phyloP scores from a whole-genome alignment of 2,329 filamentous ascomycete species.

The Arthrobotrys megalospora region DNA sequence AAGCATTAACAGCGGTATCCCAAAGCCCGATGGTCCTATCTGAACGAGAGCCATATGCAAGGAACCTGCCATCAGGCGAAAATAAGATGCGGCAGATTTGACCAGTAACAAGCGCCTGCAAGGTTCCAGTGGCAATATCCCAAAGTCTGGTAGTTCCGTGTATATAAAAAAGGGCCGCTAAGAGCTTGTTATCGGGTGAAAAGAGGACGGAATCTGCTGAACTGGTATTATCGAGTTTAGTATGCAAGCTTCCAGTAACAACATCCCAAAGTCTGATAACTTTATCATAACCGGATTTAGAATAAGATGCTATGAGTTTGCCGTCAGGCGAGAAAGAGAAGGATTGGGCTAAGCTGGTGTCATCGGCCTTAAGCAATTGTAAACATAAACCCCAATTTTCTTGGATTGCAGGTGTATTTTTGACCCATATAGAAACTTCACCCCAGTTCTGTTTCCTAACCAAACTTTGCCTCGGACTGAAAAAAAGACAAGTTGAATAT shows the following conservation, averaged over 20 bases:
- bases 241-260: too few relatives aligned
- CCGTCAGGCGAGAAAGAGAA: neutral
- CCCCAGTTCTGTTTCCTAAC: neutral
- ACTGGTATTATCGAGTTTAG: too few relatives aligned
- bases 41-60: too few relatives aligned
- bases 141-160: conserved; percentile 3
- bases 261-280: too few relatives aligned
- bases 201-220: too few relatives aligned
- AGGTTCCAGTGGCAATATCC: conserved; percentile 1
- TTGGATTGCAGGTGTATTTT: neutral
- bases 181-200: too few relatives aligned
- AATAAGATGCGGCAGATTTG: neutral
- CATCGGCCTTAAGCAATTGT: neutral
- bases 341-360: neutral
- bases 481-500: neutral
- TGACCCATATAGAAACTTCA: neutral
- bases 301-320: neutral
- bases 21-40: too few relatives aligned
- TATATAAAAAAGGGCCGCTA: too few relatives aligned
- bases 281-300: too few relatives aligned
- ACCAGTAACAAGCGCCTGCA: neutral
- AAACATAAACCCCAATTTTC: neutral
- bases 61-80: too few relatives aligned
- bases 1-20: too few relatives aligned
- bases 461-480: neutral